These are phyloP conservation scores for Pelargonium cotyledonis DNA, from an alignment of 441 rosid species.

Conservation along the genomic window DNA sequence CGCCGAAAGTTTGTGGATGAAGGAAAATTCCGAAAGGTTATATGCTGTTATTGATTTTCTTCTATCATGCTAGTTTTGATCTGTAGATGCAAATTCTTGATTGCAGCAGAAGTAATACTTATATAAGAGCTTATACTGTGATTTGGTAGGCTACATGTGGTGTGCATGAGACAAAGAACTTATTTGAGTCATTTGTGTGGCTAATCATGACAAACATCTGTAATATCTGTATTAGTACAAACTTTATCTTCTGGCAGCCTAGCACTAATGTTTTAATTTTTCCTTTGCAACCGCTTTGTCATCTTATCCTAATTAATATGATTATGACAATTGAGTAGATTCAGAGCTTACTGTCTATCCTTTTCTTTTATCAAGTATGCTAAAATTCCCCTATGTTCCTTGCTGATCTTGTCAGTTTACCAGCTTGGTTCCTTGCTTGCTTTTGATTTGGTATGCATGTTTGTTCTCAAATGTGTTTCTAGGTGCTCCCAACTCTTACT, in stretches of 20 bases:
- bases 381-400: neutral
- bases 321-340: neutral
- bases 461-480: neutral
- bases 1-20: constrained; percentile 96
- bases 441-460: neutral
- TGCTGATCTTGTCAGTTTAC: neutral
- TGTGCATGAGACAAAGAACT: neutral
- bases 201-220: neutral
- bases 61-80: neutral
- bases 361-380: too few species aligned
- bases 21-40: constrained; percentile 94
- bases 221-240: neutral
- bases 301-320: neutral
- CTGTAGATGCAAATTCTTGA: neutral
- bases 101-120: neutral
- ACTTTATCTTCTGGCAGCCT: neutral
- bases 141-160: neutral
- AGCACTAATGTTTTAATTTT: neutral
- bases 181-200: neutral
- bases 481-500: neutral
- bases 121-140: neutral
- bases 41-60: constrained; percentile 7
- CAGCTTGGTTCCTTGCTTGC: neutral
- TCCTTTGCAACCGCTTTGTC: neutral
- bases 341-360: too few species aligned